Evolutionary conservation across 768 basidiomycete genomes (phyloP).

Genomic region (Lenzites betulinus): DNA sequence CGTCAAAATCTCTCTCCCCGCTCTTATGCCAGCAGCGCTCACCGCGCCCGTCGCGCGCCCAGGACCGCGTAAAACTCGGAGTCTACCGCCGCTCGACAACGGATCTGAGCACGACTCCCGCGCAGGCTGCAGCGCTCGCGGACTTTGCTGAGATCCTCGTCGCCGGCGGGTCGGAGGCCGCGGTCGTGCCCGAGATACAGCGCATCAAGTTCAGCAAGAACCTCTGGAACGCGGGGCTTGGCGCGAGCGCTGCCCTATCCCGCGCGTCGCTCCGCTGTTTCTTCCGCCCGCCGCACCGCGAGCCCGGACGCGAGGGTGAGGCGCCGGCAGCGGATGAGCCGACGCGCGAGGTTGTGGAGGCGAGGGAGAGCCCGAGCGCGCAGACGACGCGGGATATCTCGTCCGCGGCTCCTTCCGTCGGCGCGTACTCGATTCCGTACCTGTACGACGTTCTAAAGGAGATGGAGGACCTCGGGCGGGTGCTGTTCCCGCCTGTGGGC

Average conservation of each 20-base stretch:
- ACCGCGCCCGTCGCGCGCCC: background rate
- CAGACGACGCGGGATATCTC: slow-evolving; percentile 12
- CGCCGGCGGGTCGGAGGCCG: slow-evolving; percentile 49
- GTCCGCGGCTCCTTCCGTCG: slow-evolving; percentile 35
- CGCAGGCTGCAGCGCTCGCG: slow-evolving; percentile 43
- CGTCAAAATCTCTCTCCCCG: slow-evolving; percentile 23
- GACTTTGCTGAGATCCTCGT: slow-evolving; percentile 49
- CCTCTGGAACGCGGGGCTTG: slow-evolving; percentile 62
- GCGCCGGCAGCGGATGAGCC: background rate
- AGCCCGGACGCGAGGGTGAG: slow-evolving; percentile 25
- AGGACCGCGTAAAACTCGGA: slow-evolving; percentile 59
- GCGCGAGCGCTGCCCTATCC: slow-evolving; percentile 53
- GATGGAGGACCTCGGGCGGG: slow-evolving; percentile 44
- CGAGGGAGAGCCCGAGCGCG: background rate
- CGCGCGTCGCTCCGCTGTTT: slow-evolving; percentile 51
- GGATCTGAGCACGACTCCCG: slow-evolving; percentile 42
- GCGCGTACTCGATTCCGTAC: slow-evolving; percentile 46
- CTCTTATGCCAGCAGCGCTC: background rate
- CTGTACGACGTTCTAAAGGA: slow-evolving; percentile 50
- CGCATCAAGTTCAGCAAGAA: slow-evolving; percentile 63
- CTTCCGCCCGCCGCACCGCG: slow-evolving; percentile 48
- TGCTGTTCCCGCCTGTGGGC: slow-evolving; percentile 47
- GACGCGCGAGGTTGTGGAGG: background rate
- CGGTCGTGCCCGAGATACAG: slow-evolving; percentile 60
- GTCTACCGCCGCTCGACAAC: slow-evolving; percentile 51